phyloP scores from a whole-genome alignment of 129 eudicot species.

The Centella asiatica region DNA sequence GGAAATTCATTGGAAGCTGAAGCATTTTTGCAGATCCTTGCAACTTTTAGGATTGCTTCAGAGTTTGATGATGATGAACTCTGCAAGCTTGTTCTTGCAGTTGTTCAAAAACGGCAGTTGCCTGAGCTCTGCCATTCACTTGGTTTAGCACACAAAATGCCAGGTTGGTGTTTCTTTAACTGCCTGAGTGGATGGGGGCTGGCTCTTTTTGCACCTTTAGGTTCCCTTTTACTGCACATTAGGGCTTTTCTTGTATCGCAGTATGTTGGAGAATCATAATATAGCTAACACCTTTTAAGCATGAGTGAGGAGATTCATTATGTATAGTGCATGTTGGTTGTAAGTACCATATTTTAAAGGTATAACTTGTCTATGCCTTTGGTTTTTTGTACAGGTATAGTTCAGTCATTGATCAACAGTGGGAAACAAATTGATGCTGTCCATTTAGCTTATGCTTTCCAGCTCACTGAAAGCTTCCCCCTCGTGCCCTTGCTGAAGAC shows the following conservation, averaged over 20 bases:
- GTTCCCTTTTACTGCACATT: constrained; percentile 6
- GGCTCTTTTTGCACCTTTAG: constrained; percentile 15
- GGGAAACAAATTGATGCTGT: constrained; percentile 44
- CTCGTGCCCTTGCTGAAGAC: constrained; percentile 40
- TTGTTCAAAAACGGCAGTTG: constrained; percentile 46
- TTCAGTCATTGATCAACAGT: constrained; percentile 33
- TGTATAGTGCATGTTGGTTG: constrained; percentile 2
- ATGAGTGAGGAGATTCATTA: neutral
- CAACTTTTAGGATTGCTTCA: constrained; percentile 48
- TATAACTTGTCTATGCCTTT: constrained; percentile 1
- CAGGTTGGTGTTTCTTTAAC: constrained; percentile 53
- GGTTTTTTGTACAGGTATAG: constrained; percentile 27
- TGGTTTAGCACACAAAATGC: constrained; percentile 52
- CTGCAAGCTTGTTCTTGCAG: constrained; percentile 54
- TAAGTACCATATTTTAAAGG: neutral
- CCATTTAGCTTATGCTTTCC: constrained; percentile 46
- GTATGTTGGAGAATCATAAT: neutral
- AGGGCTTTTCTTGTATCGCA: constrained; percentile 2
- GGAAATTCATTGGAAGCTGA: constrained; percentile 57
- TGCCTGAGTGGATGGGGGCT: constrained; percentile 24
- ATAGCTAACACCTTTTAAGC: neutral
- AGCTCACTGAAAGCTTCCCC: constrained; percentile 36
- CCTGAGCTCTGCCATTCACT: constrained; percentile 64
- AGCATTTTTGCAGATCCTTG: constrained; percentile 51
- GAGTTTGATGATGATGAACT: constrained; percentile 55